Evolutionary conservation across 2,329 filamentous ascomycete genomes (phyloP).

Genomic region (Chrysosporium keratinophilum): DNA sequence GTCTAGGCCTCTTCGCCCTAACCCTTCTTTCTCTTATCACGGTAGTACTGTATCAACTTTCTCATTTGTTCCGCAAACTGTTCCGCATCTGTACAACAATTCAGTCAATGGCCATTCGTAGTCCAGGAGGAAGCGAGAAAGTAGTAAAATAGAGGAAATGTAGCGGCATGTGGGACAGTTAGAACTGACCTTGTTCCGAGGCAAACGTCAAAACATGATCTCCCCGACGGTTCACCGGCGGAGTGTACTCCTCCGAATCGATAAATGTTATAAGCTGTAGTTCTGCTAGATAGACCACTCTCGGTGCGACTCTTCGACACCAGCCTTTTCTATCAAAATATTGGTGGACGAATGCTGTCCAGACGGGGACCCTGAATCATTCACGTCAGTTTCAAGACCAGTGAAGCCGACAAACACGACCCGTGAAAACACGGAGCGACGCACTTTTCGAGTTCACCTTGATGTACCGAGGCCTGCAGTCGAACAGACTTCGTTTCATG

Average conservation of each 20-base stretch:
- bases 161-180: neutral
- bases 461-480: constrained; percentile 46
- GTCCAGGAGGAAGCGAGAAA: neutral
- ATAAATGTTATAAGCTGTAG: constrained; percentile 45
- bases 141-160: neutral
- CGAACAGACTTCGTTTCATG: constrained; percentile 42
- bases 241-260: constrained; percentile 39
- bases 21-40: neutral
- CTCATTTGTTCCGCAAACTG: constrained; percentile 29
- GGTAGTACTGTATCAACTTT: constrained; percentile 17
- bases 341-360: constrained; percentile 49
- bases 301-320: constrained; percentile 36
- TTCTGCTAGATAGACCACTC: constrained; percentile 40
- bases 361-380: constrained; percentile 43
- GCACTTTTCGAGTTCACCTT: constrained; percentile 43
- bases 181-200: constrained; percentile 23
- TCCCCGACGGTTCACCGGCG: constrained; percentile 28
- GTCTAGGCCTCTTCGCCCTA: neutral
- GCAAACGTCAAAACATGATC: constrained; percentile 35
- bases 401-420: neutral
- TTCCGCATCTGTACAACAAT: constrained; percentile 29
- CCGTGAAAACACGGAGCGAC: neutral
- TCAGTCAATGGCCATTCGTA: too few relatives aligned
- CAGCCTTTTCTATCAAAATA: constrained; percentile 40
- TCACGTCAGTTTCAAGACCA: neutral